These are phyloP conservation scores for Mycena epipterygia DNA, from an alignment of 768 basidiomycete species.

Conservation along the genomic window DNA sequence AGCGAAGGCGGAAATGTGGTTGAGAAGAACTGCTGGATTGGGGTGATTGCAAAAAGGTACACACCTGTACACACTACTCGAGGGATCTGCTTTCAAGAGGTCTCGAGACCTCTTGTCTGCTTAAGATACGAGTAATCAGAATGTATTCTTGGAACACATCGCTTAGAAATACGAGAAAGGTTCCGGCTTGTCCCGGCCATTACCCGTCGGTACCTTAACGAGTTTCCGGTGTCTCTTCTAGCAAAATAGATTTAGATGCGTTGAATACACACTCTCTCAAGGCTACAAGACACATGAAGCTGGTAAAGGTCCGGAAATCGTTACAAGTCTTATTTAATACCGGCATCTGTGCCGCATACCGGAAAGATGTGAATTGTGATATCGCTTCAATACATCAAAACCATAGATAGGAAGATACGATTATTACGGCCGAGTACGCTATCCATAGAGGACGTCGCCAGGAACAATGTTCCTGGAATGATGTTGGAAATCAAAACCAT, in stretches of 20 bases:
- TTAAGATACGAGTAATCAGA: too few species aligned
- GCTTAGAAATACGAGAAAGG: neutral
- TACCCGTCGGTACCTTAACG: neutral
- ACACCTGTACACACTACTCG: neutral
- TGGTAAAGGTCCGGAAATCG: neutral
- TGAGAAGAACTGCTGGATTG: neutral
- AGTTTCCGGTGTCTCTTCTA: neutral
- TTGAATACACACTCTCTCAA: neutral
- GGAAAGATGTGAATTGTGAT: conserved; percentile 6
- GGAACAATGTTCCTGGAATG: conserved; percentile 8
- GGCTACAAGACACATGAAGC: neutral
- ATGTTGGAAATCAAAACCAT: conserved; percentile 6
- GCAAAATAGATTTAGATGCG: too few species aligned
- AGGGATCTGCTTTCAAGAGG: too few species aligned
- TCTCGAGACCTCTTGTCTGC: too few species aligned
- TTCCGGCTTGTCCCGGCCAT: neutral
- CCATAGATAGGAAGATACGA: conserved; percentile 7
- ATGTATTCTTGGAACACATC: neutral
- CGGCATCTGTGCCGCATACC: neutral
- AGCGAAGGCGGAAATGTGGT: neutral
- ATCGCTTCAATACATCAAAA: conserved; percentile 6
- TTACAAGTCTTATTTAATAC: too few species aligned
- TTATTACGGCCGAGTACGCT: conserved; percentile 11
- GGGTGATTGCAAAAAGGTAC: conserved; percentile 1
- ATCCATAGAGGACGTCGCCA: neutral